Percentiles rank a stretch among this genome's conserved stretches.
Evolutionary conservation across 164 flowering plant genomes (phyloP).

Genomic region (Berberis vulgaris): DNA sequence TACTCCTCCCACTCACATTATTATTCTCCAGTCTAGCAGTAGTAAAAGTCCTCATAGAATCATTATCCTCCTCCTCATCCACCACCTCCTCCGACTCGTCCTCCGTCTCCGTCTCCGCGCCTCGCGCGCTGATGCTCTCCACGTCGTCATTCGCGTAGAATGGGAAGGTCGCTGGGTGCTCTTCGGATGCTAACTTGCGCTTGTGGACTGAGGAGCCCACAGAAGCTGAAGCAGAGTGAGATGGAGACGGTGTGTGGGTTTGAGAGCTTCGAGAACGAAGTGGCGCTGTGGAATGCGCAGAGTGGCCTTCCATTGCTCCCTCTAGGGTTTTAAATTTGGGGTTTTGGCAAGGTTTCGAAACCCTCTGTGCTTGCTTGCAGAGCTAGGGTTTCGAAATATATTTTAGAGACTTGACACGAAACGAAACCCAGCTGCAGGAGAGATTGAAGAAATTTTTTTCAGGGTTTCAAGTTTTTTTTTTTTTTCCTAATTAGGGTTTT

Average conservation of each 20-base stretch:
- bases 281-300: constrained; percentile 59
- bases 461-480: no score
- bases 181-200: constrained; percentile 55
- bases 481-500: no score
- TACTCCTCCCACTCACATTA: constrained; percentile 31
- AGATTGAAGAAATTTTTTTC: no score
- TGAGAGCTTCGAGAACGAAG: constrained; percentile 76
- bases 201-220: constrained; percentile 76
- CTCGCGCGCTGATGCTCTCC: constrained; percentile 91
- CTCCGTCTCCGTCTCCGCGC: constrained; percentile 15
- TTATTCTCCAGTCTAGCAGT: constrained; percentile 53
- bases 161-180: constrained; percentile 58
- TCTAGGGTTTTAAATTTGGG: neutral
- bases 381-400: no score
- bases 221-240: constrained; percentile 90
- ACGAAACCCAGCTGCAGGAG: no score
- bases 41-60: constrained; percentile 80
- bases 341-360: neutral
- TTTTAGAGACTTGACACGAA: no score
- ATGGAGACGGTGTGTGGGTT: constrained; percentile 58
- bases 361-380: no score
- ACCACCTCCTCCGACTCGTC: constrained; percentile 46
- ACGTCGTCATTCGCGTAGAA: constrained; percentile 84
- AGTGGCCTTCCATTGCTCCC: constrained; percentile 51
- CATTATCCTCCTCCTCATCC: constrained; percentile 63